Base-by-base conservation (phyloP, 805 yeast genomes). In the Spathaspora gorwiae region DNA sequence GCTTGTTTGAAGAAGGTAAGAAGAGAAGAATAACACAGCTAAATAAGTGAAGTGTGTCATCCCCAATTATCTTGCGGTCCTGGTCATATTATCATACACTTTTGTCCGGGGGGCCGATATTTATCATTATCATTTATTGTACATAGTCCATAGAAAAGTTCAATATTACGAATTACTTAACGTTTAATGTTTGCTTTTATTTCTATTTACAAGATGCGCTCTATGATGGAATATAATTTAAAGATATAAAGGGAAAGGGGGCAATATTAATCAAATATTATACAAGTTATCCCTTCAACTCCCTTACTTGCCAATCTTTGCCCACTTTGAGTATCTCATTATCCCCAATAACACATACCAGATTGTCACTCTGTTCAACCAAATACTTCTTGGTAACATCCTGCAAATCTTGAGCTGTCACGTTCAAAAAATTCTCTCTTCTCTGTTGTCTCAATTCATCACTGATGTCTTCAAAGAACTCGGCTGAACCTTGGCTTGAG, bases 1-100 rank as follows among this genome's bases (percentile, higher is more conserved):
- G 94, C 43, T 72, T 92, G 49, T 92, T 94, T 72, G 81, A 82
- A 29, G 99, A 92, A 64, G 79, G 85, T 44, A 87, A 87, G 64
- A 89, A 88, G 75, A 81, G 99, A 65, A 89, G 86, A 65, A 78
- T 83, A 11, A 81, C 24, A 19, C 24, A 19, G 24, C 24, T 19
- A 19, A 19, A 19, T 19, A 19, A 19, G 24, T 19, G 24, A 19
- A 5, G 24, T 19, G 5, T 19, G 24, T 3, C 24, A 19, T 19
- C 24, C 24, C 24, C 24, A 19, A 19, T 19, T 19, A 19, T 19
- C 24, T 19, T 19, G 24, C 24, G 24, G 24, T 3, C 24, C 24
- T 5, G 24, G 24, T 19, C 24, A 2, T 19, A 19, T 19, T 19
- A 19, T 19, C 24, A 19, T 19, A 19, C 24, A 19, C 24, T 19